Evolutionary conservation across 2,329 filamentous ascomycete genomes (phyloP).

Genomic region (Cladosporium velox): DNA sequence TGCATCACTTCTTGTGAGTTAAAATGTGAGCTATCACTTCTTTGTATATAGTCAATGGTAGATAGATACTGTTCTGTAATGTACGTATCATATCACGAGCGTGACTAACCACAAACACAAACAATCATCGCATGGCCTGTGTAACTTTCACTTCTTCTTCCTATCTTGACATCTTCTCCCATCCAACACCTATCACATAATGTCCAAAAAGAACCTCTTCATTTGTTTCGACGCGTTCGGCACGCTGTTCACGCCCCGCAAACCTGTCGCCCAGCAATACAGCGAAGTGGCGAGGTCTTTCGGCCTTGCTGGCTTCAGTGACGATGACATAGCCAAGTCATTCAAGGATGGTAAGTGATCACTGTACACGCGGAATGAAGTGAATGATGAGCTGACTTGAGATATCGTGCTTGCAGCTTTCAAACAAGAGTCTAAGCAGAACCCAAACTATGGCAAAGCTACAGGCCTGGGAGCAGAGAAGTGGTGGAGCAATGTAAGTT

Average conservation of each 20-base stretch:
- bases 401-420: too few relatives aligned
- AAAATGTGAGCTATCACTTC: background rate
- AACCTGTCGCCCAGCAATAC: slow-evolving; percentile 57
- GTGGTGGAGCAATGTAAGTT: slow-evolving; percentile 63
- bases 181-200: slow-evolving; percentile 5
- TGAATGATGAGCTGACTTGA: too few relatives aligned
- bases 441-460: slow-evolving; percentile 62
- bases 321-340: slow-evolving; percentile 44
- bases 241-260: slow-evolving; percentile 60
- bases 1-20: background rate
- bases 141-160: background rate
- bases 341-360: slow-evolving; percentile 42
- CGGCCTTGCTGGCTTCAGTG: slow-evolving; percentile 49
- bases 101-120: background rate
- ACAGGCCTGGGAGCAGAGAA: slow-evolving; percentile 52
- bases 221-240: slow-evolving; percentile 66
- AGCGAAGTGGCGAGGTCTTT: slow-evolving; percentile 52
- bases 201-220: slow-evolving; percentile 50
- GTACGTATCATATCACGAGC: background rate
- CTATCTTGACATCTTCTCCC: background rate
- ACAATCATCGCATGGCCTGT: background rate
- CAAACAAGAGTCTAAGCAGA: slow-evolving; percentile 46
- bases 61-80: background rate
- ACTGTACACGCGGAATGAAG: background rate
- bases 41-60: background rate